These are phyloP conservation scores for Cutaneotrichosporon sp. DNA, from an alignment of 1,284 basidiomycete species.

Conservation along the genomic window DNA sequence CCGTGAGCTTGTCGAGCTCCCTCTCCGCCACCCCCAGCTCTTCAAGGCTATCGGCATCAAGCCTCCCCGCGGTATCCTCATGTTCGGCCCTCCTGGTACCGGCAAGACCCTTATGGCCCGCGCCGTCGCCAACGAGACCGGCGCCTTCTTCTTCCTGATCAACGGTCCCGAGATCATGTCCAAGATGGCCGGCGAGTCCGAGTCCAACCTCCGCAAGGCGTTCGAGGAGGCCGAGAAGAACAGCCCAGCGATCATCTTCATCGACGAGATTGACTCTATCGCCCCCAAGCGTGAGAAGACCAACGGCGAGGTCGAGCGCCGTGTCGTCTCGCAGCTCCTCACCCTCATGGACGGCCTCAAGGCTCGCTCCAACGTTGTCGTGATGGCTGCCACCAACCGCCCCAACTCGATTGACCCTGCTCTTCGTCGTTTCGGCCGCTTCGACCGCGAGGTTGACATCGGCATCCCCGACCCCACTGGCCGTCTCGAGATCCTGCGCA, in stretches of 20 bases:
- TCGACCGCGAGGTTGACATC: slow-evolving; percentile 99
- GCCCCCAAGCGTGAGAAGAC: slow-evolving; percentile 99
- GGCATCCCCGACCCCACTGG: slow-evolving; percentile 98
- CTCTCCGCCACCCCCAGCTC: slow-evolving; percentile 95
- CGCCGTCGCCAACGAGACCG: slow-evolving; percentile 98
- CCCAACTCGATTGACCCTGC: slow-evolving; percentile 99
- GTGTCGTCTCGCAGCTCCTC: slow-evolving; percentile 95
- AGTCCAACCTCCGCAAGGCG: slow-evolving; percentile 95
- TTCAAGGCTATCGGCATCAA: slow-evolving; percentile 99
- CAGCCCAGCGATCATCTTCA: slow-evolving; percentile 98
- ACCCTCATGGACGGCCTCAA: slow-evolving; percentile 99
- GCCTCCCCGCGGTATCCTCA: slow-evolving; percentile 94
- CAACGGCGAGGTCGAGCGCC: slow-evolving; percentile 98
- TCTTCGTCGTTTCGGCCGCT: slow-evolving; percentile 95
- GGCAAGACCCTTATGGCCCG: slow-evolving; percentile 99
- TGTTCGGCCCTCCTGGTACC: slow-evolving; percentile 95
- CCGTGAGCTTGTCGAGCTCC: slow-evolving; percentile 97
- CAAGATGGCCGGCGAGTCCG: slow-evolving; percentile 98
- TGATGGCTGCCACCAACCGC: slow-evolving; percentile 96
- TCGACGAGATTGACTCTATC: slow-evolving; percentile 97
- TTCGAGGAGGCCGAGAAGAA: slow-evolving; percentile 99
- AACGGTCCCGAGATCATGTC: slow-evolving; percentile 99
- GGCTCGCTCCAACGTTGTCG: slow-evolving; percentile 97
- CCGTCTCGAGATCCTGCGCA: slow-evolving; percentile 95
- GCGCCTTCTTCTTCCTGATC: slow-evolving; percentile 99